Evolutionary conservation across 2,329 filamentous ascomycete species (phyloP), one percentile per base, ranked within the genome.

Genomic region (Xylaria sp.): DNA sequence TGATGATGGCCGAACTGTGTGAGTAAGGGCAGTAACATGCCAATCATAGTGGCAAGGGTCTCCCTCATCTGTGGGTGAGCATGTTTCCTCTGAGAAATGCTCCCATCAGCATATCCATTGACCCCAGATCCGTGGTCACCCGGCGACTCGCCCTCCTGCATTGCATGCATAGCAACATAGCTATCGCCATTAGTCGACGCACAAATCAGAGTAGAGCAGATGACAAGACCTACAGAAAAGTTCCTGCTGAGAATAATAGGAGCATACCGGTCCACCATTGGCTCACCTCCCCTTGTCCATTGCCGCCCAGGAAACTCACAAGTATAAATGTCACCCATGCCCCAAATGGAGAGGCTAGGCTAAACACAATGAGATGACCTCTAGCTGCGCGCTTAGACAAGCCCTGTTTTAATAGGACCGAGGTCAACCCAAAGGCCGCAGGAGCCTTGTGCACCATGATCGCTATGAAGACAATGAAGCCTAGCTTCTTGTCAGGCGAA

Each of bases 391-490:
- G 89, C 79, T 97, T 98, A 12, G 92, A 93, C 0, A 98, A 84
- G 0, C 96, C 96, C 77, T 98, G 94, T 79, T 95, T 97, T 55
- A 99, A 84, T 55, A 99, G 82, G 1, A 98, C 89, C 1, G 94
- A 94, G 0, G 95, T 98, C 56, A 99, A 83, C 0, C 96, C 96
- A 82, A 99, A 99, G 0, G 96, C 94, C 1, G 96, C 96, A 0
- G 94, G 95, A 1, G 94, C 95, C 82, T 98, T 99, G 81, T 99
- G 96, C 5, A 98, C 89, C 92, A 99, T 97, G 73, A 99, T 96
- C 11, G 96, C 96, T 48, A 97, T 81, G 79, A 99, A 99, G 47
- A 99, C 93, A 74, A 99, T 93, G 68, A 98, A 89, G 42, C 93
- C 93, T 11, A 99, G 83, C 66, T 91, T 91, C 69, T 89, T 89